Conservation (phyloP, 208 protist species). For the Acanthamoeba healyi region DNA sequence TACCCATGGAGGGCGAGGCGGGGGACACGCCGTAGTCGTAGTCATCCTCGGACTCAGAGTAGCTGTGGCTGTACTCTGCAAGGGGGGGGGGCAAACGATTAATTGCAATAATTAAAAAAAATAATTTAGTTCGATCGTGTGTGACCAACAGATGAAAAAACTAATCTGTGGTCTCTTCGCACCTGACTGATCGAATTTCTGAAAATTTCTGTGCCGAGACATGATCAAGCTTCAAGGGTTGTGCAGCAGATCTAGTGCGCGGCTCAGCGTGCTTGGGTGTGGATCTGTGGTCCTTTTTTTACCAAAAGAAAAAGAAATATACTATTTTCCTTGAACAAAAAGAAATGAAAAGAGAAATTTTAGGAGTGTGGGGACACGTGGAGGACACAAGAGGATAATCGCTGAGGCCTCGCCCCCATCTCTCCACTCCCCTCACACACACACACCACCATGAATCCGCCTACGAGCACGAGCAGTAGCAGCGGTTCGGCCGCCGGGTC, state of each 20-base stretch:
- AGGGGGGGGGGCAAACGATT: not conserved
- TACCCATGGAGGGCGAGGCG: slow-evolving; percentile 44
- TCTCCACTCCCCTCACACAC: not conserved
- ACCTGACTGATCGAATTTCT: slow-evolving; percentile 21
- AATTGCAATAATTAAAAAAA: not conserved
- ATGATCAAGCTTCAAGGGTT: not conserved
- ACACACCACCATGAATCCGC: not conserved
- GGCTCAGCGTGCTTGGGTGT: no score
- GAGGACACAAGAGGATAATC: not conserved
- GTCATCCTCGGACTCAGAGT: slow-evolving; percentile 49
- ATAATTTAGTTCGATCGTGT: no score
- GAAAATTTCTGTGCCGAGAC: slow-evolving; percentile 49
- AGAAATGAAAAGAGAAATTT: no score
- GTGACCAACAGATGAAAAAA: not conserved
- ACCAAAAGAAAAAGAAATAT: no score
- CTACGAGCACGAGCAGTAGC: slow-evolving; percentile 1
- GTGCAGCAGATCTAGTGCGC: no score
- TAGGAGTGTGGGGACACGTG: no score
- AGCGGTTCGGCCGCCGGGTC: not conserved
- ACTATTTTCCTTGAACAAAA: no score
- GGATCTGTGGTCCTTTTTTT: no score
- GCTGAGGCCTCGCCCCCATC: not conserved
- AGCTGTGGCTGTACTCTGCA: slow-evolving; percentile 54
- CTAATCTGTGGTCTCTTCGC: no score
- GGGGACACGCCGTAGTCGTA: slow-evolving; percentile 70